Evolutionary conservation across 2,329 filamentous ascomycete genomes (phyloP).

Genomic region (Colletotrichum sansevieriae): DNA sequence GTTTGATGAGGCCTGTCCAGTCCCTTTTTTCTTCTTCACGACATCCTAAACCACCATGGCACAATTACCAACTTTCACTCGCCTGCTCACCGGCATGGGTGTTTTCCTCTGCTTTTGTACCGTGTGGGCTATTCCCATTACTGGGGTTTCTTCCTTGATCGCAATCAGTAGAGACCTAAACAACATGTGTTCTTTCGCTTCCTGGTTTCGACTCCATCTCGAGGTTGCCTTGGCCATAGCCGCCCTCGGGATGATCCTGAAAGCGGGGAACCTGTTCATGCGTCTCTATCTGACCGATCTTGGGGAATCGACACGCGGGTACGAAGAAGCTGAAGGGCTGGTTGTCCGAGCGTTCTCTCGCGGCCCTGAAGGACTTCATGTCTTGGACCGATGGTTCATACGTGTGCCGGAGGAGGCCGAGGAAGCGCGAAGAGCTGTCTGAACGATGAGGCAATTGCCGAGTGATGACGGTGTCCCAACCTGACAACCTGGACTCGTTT

Average conservation of each 20-base stretch:
- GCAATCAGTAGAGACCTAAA: background rate
- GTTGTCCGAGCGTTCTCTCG: background rate
- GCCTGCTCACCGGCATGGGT: background rate
- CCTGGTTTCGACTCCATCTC: background rate
- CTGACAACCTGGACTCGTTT: background rate
- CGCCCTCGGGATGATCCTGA: background rate
- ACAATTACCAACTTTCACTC: background rate
- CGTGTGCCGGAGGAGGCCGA: background rate
- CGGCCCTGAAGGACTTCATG: background rate
- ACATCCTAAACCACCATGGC: background rate
- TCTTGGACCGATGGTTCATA: background rate
- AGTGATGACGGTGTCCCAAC: background rate
- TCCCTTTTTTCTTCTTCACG: conserved; percentile 1
- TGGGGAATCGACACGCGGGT: background rate
- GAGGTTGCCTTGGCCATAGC: background rate
- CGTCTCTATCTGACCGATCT: background rate
- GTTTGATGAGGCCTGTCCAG: background rate
- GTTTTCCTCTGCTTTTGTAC: background rate
- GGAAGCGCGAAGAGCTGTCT: background rate
- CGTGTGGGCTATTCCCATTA: background rate
- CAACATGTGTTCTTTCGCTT: background rate
- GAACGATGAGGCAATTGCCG: background rate
- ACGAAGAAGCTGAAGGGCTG: background rate
- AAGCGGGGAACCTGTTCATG: background rate
- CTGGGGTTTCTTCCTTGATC: background rate